phyloP scores from a whole-genome alignment of 108 stramenopile genomes.

The Cafeteria roenbergensis region DNA sequence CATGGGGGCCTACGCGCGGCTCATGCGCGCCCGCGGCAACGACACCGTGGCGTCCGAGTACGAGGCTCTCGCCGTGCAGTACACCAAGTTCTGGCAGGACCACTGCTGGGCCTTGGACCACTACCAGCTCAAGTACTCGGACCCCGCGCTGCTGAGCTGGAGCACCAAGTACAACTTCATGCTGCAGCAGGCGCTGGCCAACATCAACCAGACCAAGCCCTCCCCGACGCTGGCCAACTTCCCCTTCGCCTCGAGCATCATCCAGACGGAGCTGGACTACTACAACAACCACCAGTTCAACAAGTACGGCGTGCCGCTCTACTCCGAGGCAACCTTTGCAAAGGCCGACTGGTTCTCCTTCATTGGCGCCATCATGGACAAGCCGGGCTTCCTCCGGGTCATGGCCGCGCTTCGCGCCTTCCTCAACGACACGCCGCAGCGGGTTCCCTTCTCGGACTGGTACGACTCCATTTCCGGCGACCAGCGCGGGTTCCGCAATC shows the following conservation, averaged over 20 bases:
- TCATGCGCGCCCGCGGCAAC: not conserved
- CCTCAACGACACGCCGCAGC: conserved; percentile 2
- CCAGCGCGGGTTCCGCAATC: conserved; percentile 10
- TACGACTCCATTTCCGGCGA: conserved; percentile 1
- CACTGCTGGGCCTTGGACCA: not conserved
- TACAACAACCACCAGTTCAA: not conserved
- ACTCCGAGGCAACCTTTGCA: not conserved
- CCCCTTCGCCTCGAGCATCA: not conserved
- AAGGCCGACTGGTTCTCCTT: conserved; percentile 18
- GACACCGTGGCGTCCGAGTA: not conserved
- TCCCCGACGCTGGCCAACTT: not conserved
- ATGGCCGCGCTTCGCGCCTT: not conserved
- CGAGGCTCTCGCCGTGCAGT: not conserved
- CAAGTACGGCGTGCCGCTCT: conserved; percentile 12
- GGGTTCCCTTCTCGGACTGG: conserved; percentile 15
- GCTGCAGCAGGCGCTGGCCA: not conserved
- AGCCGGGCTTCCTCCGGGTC: not conserved
- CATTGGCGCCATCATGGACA: not conserved
- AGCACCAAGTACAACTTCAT: conserved; percentile 14
- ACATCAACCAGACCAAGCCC: too few species aligned
- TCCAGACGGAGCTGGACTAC: not conserved
- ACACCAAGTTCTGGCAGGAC: not conserved
- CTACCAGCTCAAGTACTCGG: not conserved
- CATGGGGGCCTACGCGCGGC: conserved; percentile 10
- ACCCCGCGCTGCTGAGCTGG: not conserved